Evolutionary conservation across 305 asterid genomes (phyloP), one percentile per base, ranked within the genome.

Genomic region (Fraxinus nigra): DNA sequence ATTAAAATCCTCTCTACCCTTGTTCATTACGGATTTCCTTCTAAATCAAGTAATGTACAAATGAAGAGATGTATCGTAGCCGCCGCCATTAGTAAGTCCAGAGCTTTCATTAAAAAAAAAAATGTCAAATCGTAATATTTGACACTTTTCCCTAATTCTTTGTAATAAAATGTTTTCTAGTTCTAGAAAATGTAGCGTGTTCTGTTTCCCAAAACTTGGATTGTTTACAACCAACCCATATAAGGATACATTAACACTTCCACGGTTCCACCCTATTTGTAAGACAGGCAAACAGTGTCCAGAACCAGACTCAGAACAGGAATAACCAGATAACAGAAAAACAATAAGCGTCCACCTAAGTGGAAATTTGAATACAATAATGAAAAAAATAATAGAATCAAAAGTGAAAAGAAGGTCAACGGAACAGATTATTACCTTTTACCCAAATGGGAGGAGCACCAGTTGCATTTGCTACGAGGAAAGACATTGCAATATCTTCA

Each of bases 401-500:
- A 75, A 78, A 65, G 18, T 10, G 69, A 38, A 70, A 2, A 84
- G 76, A 61, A 59, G 72, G 67, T 46, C 35, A 34, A 81, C 24
- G 9, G 37, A 56, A 75, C 7, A 80, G 18, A 54, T 20, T 26
- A 46, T 84, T 87, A 94, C 97, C 97, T 88, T 90, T 92, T 75
- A 90, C 97, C 98, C 98, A 94, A 78, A 94, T 88, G 48, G 98
- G 98, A 84, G 97, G 97, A 79, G 92, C 89, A 74, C 92, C 93
- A 32, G 97, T 92, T 75, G 94, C 93, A 86, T 92, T 92, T 72
- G 98, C 98, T 24, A 94, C 91, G 24, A 92, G 94, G 91, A 94
- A 92, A 78, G 97, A 94, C 97, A 94, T 93, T 20, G 97, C 98
- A 81, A 93, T 94, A 87, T 94, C 98, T 88, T 94, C 98, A 74